These are phyloP conservation scores for Mycogone perniciosa DNA, from an alignment of 2,329 filamentous ascomycete species.

Conservation along the genomic window DNA sequence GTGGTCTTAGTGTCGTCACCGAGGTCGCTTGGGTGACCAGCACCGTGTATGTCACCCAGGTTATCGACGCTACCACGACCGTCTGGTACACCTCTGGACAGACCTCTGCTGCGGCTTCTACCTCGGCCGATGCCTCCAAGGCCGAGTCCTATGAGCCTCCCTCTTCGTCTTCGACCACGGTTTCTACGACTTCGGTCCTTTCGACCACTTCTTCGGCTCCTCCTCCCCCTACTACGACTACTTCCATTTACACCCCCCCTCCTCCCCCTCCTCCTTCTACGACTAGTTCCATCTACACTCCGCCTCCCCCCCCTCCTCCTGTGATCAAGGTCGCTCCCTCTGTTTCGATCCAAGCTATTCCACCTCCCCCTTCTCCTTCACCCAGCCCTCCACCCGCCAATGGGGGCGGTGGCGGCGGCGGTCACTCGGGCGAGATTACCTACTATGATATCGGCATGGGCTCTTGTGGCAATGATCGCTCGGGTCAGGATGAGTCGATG, in stretches of 20 bases:
- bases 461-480: conserved; percentile 59
- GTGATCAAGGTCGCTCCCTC: conserved; percentile 11
- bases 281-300: conserved; percentile 6
- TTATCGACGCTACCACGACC: conserved; percentile 44
- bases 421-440: conserved; percentile 58
- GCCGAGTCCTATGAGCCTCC: conserved; percentile 26
- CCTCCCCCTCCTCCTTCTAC: conserved; percentile 18
- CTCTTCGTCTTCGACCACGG: background rate
- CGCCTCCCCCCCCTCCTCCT: conserved; percentile 10
- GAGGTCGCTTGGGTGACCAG: conserved; percentile 47
- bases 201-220: conserved; percentile 19
- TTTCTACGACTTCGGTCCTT: conserved; percentile 2
- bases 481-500: conserved; percentile 46
- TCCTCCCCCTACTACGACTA: conserved; percentile 15
- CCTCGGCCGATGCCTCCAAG: conserved; percentile 18
- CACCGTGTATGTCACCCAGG: conserved; percentile 40
- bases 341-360: background rate
- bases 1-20: conserved; percentile 35
- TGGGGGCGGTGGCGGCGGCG: conserved; percentile 13
- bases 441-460: conserved; percentile 66
- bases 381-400: conserved; percentile 6
- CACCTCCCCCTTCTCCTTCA: conserved; percentile 13
- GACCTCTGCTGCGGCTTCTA: conserved; percentile 22
- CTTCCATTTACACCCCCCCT: conserved; percentile 21
- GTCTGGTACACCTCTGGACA: conserved; percentile 33